Evolutionary conservation across 2,329 filamentous ascomycete species (phyloP).

Genomic region (Neofusicoccum umdonicola): DNA sequence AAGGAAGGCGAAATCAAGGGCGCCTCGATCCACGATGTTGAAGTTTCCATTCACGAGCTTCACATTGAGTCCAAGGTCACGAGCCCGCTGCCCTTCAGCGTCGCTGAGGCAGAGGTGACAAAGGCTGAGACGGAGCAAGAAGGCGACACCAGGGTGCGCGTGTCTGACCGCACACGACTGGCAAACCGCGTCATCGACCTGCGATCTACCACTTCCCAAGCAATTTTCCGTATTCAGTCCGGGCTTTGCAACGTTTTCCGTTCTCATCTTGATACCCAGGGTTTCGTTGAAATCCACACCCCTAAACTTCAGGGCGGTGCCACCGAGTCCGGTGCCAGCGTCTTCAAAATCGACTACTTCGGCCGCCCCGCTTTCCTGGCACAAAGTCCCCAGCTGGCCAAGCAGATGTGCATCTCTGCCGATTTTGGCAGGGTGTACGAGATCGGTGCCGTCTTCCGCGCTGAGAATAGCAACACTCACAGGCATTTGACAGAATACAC

Average conservation of each 20-base stretch:
- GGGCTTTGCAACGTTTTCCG: conserved; percentile 80
- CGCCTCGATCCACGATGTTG: conserved; percentile 71
- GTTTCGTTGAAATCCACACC: conserved; percentile 91
- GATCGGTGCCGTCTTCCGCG: conserved; percentile 85
- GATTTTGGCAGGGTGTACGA: conserved; percentile 90
- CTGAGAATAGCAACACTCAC: conserved; percentile 94
- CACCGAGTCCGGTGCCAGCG: conserved; percentile 86
- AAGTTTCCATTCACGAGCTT: conserved; percentile 67
- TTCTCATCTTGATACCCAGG: conserved; percentile 66
- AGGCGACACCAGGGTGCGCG: conserved; percentile 57
- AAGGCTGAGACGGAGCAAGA: conserved; percentile 54
- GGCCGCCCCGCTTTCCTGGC: conserved; percentile 81
- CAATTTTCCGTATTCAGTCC: conserved; percentile 83
- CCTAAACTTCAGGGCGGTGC: conserved; percentile 88
- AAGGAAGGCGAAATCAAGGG: conserved; percentile 67
- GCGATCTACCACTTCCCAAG: conserved; percentile 80
- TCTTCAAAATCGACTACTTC: conserved; percentile 92
- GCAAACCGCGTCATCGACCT: conserved; percentile 79
- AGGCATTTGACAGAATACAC: conserved; percentile 94
- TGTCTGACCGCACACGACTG: conserved; percentile 71
- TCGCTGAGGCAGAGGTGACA: conserved; percentile 67
- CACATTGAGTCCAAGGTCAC: conserved; percentile 62
- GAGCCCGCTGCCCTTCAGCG: conserved; percentile 65
- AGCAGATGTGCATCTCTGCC: conserved; percentile 88
- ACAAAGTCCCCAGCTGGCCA: conserved; percentile 86